Evolutionary conservation across 2,329 filamentous ascomycete species (phyloP), one percentile per base, ranked within the genome.

Genomic region (Aurifilum marmelostoma): DNA sequence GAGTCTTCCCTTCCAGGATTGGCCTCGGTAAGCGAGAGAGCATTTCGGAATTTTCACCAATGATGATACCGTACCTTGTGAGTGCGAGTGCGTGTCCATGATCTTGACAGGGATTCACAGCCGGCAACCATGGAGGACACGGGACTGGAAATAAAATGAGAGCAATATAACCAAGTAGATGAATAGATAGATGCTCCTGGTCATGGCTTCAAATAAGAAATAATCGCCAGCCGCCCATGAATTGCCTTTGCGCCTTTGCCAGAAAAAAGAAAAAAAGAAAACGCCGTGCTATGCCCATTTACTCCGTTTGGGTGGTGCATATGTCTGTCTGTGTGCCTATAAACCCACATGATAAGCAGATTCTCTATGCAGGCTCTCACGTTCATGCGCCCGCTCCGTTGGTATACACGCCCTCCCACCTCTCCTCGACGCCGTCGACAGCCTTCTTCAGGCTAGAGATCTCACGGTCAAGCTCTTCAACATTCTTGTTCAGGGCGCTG

Each of bases 381-480:
- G 39, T 62, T 62, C 65, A 58, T 50, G 60, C 41, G n/a, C 32
- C 43, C 29, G 43, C 65, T 3, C 74, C 76, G 58, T 75, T 75
- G 14, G 77, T 73, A 73, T 88, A 88, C 0, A 87, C 75, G 2
- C 82, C 85, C 71, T 87, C 82, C 85, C 85, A 88, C 41, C 81
- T 78, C 68, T 84, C 78, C 71, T 95, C 92, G 5, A 95, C 84
- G 24, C 86, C 86, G 0, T 84, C 84, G 7, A 96, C 85, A 74
- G 89, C 87, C n/a, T 82, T 83, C 73, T 84, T 89, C 16, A 93
- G 80, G 37, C 83, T 83, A 71, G 89, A 87, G 72, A 97, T 95
- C 81, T 97, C 94, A 47, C 82, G 83, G 56, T 91, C 92, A 68
- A 97, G 79, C 80, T 97, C 94, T 68, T 96, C 92, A 37, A 93